Evolutionary conservation across 257 asterid genomes (phyloP).

Genomic region (Datura wrightii): DNA sequence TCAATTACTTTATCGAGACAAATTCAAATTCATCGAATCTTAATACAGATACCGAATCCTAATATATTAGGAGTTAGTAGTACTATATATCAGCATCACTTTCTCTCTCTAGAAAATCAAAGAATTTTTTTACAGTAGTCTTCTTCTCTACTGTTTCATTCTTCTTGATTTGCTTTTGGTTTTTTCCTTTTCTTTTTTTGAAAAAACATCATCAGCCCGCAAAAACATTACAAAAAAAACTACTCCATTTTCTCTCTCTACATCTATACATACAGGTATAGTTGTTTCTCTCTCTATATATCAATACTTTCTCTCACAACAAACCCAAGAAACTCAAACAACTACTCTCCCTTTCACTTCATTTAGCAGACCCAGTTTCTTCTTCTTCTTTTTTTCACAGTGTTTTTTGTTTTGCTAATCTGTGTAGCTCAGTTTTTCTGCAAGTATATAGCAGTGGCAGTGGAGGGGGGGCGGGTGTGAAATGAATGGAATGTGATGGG

Average conservation of each 20-base stretch:
- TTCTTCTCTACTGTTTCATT: too few relatives aligned
- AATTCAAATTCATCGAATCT: background rate
- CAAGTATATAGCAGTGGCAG: background rate
- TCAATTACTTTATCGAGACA: too few relatives aligned
- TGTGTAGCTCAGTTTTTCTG: background rate
- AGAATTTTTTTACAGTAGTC: too few relatives aligned
- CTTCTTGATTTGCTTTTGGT: too few relatives aligned
- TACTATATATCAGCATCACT: too few relatives aligned
- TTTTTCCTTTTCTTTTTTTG: background rate
- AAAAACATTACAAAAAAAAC: slow-evolving; percentile 13
- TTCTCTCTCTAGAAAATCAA: too few relatives aligned
- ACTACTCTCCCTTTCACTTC: background rate
- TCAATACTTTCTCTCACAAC: slow-evolving; percentile 21
- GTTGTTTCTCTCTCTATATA: background rate
- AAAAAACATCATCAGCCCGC: background rate
- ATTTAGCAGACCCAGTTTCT: background rate
- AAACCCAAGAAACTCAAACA: slow-evolving; percentile 7
- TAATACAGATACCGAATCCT: background rate
- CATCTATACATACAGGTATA: background rate
- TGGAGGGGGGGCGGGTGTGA: background rate
- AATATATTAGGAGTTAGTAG: background rate
- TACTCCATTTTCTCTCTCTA: background rate
- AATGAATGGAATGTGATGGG: slow-evolving; percentile 39
- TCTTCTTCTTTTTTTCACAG: background rate
- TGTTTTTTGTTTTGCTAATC: background rate